Conservation (phyloP, 495 filamentous ascomycete species). For the Talaromyces wortmannii region DNA sequence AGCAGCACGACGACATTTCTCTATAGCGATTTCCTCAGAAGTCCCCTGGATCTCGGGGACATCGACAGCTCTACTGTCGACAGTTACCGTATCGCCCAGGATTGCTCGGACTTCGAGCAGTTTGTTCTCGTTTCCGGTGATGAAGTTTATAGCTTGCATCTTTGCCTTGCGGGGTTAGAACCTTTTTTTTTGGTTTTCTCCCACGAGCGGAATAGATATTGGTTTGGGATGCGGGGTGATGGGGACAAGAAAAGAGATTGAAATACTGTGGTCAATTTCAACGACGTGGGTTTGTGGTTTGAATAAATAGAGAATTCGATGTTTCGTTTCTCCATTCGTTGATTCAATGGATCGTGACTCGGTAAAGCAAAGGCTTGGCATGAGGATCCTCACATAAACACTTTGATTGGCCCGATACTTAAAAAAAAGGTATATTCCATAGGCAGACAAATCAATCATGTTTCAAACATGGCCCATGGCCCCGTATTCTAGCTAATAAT, state of each 20-base stretch:
- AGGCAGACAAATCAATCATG: too few species aligned
- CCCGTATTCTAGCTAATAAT: background rate
- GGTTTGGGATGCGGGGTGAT: too few species aligned
- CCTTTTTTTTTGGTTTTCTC: background rate
- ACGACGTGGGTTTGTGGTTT: background rate
- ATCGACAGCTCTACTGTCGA: constrained; percentile 70
- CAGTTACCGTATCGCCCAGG: constrained; percentile 62
- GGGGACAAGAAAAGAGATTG: background rate
- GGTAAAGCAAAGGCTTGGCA: background rate
- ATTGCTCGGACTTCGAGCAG: constrained; percentile 82
- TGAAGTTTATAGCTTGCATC: constrained; percentile 68
- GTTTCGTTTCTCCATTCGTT: too few species aligned
- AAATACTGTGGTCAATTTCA: background rate
- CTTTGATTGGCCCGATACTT: too few species aligned
- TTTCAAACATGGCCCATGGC: background rate
- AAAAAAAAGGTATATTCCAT: too few species aligned
- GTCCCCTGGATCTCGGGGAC: constrained; percentile 86
- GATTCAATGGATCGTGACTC: background rate
- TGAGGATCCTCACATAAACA: background rate
- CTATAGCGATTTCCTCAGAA: constrained; percentile 80
- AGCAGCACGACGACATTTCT: constrained; percentile 75
- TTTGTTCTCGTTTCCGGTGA: constrained; percentile 94
- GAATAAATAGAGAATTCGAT: too few species aligned
- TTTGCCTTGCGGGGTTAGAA: background rate
- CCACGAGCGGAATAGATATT: too few species aligned